These are phyloP conservation scores for Drechmeria coniospora DNA, from an alignment of 2,329 filamentous ascomycete species.

Conservation along the genomic window DNA sequence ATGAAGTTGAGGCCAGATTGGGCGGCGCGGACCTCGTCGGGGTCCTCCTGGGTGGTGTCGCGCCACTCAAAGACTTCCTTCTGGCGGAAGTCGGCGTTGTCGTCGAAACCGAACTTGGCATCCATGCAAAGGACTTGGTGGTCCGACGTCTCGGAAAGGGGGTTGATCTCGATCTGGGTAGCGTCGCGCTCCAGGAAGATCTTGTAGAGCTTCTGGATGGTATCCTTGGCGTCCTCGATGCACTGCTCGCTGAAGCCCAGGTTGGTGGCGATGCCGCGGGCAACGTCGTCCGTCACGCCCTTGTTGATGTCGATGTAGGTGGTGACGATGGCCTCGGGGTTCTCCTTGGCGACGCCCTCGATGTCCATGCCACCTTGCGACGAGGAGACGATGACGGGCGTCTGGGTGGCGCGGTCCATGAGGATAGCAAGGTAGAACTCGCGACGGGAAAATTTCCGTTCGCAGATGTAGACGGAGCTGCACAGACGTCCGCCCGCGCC, in stretches of 20 bases:
- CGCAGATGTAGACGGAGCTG: conserved; percentile 96
- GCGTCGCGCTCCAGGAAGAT: conserved; percentile 98
- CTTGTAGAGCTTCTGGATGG: conserved; percentile 97
- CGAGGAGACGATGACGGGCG: conserved; percentile 90
- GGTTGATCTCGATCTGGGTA: conserved; percentile 99
- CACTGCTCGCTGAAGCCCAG: conserved; percentile 97
- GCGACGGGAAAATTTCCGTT: conserved; percentile 97
- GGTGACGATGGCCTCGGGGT: conserved; percentile 86
- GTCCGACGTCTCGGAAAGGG: conserved; percentile 92
- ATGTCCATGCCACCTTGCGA: conserved; percentile 99
- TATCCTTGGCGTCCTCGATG: conserved; percentile 86
- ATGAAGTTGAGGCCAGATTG: conserved; percentile 97
- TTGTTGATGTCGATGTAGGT: conserved; percentile 86
- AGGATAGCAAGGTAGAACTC: conserved; percentile 98
- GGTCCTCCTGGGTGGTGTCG: conserved; percentile 88
- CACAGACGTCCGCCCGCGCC: conserved; percentile 85
- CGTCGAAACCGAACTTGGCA: conserved; percentile 96
- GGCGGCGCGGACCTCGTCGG: conserved; percentile 93
- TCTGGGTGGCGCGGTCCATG: conserved; percentile 88
- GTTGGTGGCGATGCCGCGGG: conserved; percentile 73
- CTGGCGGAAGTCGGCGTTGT: conserved; percentile 97
- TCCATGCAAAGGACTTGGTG: conserved; percentile 99
- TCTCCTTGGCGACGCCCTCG: conserved; percentile 95
- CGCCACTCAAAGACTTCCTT: conserved; percentile 91
- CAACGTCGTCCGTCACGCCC: conserved; percentile 92